A percentile compares a stretch with the other conserved stretches of the same genome.
phyloP scores from a whole-genome alignment of 208 protist genomes.

The Leishmania guyanensis region DNA sequence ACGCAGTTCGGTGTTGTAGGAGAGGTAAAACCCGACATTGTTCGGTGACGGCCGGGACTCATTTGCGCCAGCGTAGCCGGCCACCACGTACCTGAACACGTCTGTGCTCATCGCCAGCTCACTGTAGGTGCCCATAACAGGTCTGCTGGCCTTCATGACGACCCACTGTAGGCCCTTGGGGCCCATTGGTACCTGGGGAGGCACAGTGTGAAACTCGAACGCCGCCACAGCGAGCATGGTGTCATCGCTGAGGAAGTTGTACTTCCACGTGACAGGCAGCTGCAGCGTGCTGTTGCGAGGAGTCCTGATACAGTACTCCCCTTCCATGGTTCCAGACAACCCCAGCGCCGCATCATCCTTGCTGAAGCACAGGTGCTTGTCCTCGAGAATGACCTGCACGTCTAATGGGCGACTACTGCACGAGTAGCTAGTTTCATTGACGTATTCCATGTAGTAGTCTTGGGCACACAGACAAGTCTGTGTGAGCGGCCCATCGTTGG shows the following conservation, averaged over 20 bases:
- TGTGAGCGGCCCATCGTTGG: background rate
- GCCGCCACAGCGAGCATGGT: slow-evolving; percentile 5
- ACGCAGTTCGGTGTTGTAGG: slow-evolving; percentile 1
- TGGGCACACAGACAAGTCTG: slow-evolving; percentile 37
- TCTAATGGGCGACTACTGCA: slow-evolving; percentile 31
- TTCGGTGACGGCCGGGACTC: background rate
- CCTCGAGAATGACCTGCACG: slow-evolving; percentile 32
- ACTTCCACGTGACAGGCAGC: slow-evolving; percentile 10
- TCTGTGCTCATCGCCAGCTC: slow-evolving; percentile 10
- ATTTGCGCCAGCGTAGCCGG: slow-evolving; percentile 1
- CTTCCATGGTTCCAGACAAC: slow-evolving; percentile 24
- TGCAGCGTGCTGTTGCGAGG: slow-evolving; percentile 11
- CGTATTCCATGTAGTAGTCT: slow-evolving; percentile 18
- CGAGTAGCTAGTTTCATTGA: background rate
- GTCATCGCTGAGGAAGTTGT: slow-evolving; percentile 10
- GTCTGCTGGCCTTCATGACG: background rate
- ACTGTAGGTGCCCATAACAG: slow-evolving; percentile 13
- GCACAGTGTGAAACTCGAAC: background rate
- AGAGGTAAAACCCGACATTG: slow-evolving; percentile 15
- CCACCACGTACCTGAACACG: slow-evolving; percentile 25
- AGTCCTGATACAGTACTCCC: slow-evolving; percentile 29
- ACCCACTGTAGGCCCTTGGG: slow-evolving; percentile 1
- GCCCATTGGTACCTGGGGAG: background rate
- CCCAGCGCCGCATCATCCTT: slow-evolving; percentile 31
- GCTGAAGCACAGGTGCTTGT: slow-evolving; percentile 40